Percentiles rank a stretch among this genome's conserved stretches.
Conservation (phyloP, 2,329 filamentous ascomycete genomes). For the Monilinia vaccinii-corymbosi region DNA sequence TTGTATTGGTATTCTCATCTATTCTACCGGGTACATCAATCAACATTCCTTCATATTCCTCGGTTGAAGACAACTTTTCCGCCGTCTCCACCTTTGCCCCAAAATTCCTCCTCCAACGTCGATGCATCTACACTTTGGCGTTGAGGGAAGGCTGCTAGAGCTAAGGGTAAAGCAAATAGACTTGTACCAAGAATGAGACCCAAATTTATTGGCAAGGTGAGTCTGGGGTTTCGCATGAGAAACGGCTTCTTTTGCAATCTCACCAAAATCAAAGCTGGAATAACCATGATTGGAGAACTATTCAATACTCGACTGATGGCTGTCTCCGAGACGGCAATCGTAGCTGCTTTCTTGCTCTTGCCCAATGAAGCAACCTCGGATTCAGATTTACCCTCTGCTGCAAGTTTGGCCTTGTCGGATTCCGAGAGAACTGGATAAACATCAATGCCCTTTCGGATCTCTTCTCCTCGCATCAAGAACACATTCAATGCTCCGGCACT, state of each 20-base stretch:
- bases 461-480: constrained; percentile 94
- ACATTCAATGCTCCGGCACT: constrained; percentile 88
- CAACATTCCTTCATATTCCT: constrained; percentile 53
- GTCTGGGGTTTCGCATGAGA: constrained; percentile 66
- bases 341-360: constrained; percentile 80
- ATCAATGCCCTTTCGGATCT: constrained; percentile 88
- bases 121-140: constrained; percentile 70
- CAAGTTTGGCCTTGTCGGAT: constrained; percentile 51
- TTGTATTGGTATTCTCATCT: no score
- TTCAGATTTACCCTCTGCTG: constrained; percentile 50
- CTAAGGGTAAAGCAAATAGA: constrained; percentile 79
- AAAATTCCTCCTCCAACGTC: constrained; percentile 78
- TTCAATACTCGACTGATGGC: constrained; percentile 87
- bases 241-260: constrained; percentile 75
- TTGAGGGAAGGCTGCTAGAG: constrained; percentile 87
- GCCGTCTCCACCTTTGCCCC: constrained; percentile 64
- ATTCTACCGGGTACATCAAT: not conserved
- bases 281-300: constrained; percentile 92
- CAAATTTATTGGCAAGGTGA: constrained; percentile 77
- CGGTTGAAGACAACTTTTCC: constrained; percentile 95
- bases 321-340: constrained; percentile 84
- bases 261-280: constrained; percentile 81
- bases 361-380: constrained; percentile 64
- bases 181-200: constrained; percentile 80
- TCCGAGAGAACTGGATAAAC: constrained; percentile 75